Evolutionary conservation across 148 eudicot genomes (phyloP).

Genomic region (Amaranthus cruentus): DNA sequence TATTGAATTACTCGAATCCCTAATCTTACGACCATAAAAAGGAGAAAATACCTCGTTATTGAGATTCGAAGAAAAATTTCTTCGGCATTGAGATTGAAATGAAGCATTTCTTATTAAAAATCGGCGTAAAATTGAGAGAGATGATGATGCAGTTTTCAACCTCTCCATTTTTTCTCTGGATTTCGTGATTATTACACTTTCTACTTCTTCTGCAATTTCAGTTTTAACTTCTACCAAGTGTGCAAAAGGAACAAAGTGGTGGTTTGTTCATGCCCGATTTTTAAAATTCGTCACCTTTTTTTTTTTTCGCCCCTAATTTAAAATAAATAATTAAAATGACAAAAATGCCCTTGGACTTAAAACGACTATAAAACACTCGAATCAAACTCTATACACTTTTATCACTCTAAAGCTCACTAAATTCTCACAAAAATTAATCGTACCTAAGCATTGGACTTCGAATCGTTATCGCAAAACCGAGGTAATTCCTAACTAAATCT

Average conservation of each 20-base stretch:
- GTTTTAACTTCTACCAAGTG: neutral
- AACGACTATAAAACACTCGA: no score
- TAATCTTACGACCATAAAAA: neutral
- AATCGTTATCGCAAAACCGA: no score
- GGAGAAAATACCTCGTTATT: constrained; percentile 22
- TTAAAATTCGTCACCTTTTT: no score
- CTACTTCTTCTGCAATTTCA: neutral
- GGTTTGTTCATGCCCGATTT: neutral
- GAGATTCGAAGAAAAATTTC: constrained; percentile 17
- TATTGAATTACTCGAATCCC: neutral
- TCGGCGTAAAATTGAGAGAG: constrained; percentile 14
- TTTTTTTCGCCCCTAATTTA: no score
- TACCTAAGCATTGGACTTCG: no score
- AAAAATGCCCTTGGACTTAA: no score
- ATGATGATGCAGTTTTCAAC: constrained; percentile 20
- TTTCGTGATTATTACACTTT: neutral
- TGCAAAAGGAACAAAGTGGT: neutral
- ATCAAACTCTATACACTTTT: no score
- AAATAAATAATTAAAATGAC: no score
- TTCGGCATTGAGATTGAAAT: constrained; percentile 5
- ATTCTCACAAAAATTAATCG: no score
- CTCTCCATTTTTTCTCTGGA: constrained; percentile 28
- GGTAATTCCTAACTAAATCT: no score
- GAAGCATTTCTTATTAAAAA: neutral
- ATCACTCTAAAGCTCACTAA: no score